Evolutionary conservation across 495 filamentous ascomycete species (phyloP), one percentile per base, ranked within the genome.

Genomic region (Rhypophila decipiens): DNA sequence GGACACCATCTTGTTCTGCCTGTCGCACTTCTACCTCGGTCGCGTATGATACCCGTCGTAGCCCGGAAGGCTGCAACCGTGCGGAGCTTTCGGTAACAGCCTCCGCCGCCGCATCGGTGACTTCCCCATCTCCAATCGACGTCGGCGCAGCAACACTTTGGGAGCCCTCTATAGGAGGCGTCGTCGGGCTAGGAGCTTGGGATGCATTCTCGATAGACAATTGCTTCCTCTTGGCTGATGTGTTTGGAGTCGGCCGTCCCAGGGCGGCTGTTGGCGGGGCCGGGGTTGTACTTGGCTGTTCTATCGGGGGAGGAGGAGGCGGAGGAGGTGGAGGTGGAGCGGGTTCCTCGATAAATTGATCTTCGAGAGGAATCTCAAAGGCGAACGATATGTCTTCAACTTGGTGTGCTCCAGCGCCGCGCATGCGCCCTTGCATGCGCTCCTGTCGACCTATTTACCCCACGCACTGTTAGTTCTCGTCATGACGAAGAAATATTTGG

Each of bases 341-440:
- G 5, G 41, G 13, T 24, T 44, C 12, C n/a, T 34, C n/a, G 4
- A 17, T 7, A n/a, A 12, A 5, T 31, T 47, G 46, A 53, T 63
- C 63, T 24, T 50, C 57, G 23, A 55, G 58, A 5, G 70, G 69
- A 20, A 74, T 55, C 23, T 67, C 53, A 45, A 73, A 70, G 5
- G 60, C 66, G 44, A 75, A 75, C 1, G 69, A 69, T 12, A 66
- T 58, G 34, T 75, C 70, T 29, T 60, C 70, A 23, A 75, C 68
- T 47, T 71, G 64, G 50, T 72, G 65, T 37, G 68, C 67, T 59
- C 65, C 64, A 40, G 72, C 72, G 21, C 71, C 72, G 49, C 72
- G 70, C 64, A 75, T 72, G 62, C 72, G 72, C 57, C 72, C 65
- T 48, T 66, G 66, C 64, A 74, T 65, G 50, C 72, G 72, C 58